Evolutionary conservation across 352 stramenopile genomes (phyloP), one percentile per base, ranked within the genome.

Genomic region (Phytophthora multivora): DNA sequence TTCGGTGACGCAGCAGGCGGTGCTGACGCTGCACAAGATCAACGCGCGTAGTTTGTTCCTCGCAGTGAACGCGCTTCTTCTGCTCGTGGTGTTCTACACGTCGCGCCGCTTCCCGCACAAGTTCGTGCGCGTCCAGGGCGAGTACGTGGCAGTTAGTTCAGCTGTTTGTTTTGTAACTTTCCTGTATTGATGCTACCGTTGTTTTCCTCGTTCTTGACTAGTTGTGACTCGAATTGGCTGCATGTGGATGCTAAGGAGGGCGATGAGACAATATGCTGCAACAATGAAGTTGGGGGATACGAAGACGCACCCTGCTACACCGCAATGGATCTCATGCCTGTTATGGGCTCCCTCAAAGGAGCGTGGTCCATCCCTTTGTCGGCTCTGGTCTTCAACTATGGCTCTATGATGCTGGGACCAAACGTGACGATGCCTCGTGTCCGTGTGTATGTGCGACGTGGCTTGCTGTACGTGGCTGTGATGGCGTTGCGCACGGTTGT

Each of bases 191-290:
- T 30, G 46, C 35, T 69, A 55, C 69, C 45, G 15, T 15, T 54
- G 11, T 39, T 16, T 23, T 18, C 47, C 28, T 8, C 25, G n/a
- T 54, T 60, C 53, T 62, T 16, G 18, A 30, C 21, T 31, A 93
- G 84, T 36, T 93, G 84, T 49, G 65, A 75, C 18, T 84, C 76
- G 9, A 91, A 90, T 56, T 93, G 84, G 84, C 45, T 93, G 36
- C 63, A 71, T 26, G 49, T 75, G 39, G 50, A 84, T 25, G 58
- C 74, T 6, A 36, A 48, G 1, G 39, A 74, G 28, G 61, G 58
- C 4, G 57, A 73, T 3, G 58, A 88, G 13, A 43, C 83, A 53
- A 69, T 90, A 13, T 91, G 82, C 65, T 93, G 84, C 67, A 72
- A 69, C 12, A 75, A 81, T 38, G 57, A 47, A 25, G 54, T 40